Evolutionary conservation across 1,284 basidiomycete genomes (phyloP).

Genomic region (Heterobasidion occidentale): DNA sequence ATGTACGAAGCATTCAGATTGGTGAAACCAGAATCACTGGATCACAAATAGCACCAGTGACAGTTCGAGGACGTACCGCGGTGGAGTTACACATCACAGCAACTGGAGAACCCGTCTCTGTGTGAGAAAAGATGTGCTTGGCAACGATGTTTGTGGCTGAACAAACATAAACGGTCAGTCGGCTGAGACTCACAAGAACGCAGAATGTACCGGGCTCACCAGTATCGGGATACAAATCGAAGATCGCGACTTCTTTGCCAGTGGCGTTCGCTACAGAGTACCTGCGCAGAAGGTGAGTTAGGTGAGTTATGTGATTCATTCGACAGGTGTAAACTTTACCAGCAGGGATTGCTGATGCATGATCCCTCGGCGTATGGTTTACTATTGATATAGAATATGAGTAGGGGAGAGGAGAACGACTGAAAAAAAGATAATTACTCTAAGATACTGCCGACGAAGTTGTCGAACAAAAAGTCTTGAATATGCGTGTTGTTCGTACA

Average conservation of each 20-base stretch:
- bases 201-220: slow-evolving; percentile 20
- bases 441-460: slow-evolving; percentile 42
- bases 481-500: slow-evolving; percentile 45
- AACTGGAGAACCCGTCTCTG: slow-evolving; percentile 33
- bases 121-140: slow-evolving; percentile 36
- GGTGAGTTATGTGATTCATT: neutral
- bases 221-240: slow-evolving; percentile 48
- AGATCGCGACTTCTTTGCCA: slow-evolving; percentile 49
- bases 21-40: neutral
- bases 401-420: too few relatives aligned
- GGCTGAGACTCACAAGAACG: neutral
- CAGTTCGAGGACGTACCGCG: slow-evolving; percentile 25
- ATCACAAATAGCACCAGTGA: too few relatives aligned
- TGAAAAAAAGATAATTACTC: slow-evolving; percentile 29
- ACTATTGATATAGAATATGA: neutral
- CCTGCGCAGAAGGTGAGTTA: slow-evolving; percentile 7
- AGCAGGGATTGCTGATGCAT: slow-evolving; percentile 51
- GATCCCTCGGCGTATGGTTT: slow-evolving; percentile 37
- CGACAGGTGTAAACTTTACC: slow-evolving; percentile 19
- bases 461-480: slow-evolving; percentile 45
- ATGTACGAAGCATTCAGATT: neutral
- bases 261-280: slow-evolving; percentile 44
- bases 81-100: slow-evolving; percentile 48
- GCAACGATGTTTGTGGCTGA: slow-evolving; percentile 40
- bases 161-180: neutral